Percentiles rank a stretch among this genome's conserved stretches.
phyloP scores from a whole-genome alignment of 208 protist species.

The Leishmania arabica region DNA sequence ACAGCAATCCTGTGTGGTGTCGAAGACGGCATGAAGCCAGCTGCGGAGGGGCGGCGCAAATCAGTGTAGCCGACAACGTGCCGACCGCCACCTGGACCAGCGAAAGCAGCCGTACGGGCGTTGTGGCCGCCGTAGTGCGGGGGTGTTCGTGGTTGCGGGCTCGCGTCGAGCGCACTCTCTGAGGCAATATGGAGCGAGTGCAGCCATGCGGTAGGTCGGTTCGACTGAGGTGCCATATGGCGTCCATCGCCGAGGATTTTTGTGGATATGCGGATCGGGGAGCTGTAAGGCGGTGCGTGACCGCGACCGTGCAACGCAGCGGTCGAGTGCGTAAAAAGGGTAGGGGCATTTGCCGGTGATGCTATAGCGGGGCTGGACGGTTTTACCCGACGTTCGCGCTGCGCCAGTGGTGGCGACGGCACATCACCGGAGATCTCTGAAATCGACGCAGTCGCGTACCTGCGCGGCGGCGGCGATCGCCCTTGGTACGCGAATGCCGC shows the following conservation, averaged over 20 bases:
- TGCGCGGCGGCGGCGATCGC: not conserved
- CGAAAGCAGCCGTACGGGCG: not conserved
- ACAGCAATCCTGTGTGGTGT: not conserved
- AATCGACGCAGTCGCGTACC: not conserved
- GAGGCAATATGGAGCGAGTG: not conserved
- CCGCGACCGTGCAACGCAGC: not conserved
- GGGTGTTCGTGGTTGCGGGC: slow-evolving; percentile 20
- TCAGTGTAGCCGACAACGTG: slow-evolving; percentile 4
- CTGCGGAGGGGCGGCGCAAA: not conserved
- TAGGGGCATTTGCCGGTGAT: not conserved
- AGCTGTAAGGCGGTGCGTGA: not conserved
- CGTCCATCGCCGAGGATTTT: not conserved
- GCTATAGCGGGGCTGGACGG: not conserved
- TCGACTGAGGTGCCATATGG: not conserved
- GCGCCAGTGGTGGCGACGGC: not conserved
- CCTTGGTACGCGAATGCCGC: not conserved
- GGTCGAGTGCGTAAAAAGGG: not conserved
- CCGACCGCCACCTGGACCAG: not conserved
- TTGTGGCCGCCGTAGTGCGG: not conserved
- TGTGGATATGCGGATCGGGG: not conserved
- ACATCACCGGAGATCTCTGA: not conserved
- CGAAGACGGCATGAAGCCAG: not conserved
- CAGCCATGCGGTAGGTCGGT: not conserved
- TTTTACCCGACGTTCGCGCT: not conserved
- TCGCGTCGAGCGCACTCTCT: not conserved